Conservation (phyloP, 2,329 filamentous ascomycete species). For the Phialophora expanda region DNA sequence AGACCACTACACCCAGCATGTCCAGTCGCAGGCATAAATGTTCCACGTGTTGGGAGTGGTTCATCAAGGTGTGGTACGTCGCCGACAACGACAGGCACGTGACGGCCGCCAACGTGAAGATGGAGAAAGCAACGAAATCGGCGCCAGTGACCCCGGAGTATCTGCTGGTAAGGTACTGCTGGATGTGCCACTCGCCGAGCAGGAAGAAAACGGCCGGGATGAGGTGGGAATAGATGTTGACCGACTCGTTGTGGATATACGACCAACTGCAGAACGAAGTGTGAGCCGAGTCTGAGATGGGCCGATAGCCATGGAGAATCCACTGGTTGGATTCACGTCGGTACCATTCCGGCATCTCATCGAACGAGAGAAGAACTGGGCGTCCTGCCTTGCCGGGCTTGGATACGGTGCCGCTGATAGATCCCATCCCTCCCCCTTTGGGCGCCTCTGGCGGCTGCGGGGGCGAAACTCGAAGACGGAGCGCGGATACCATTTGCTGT, state of each 20-base stretch:
- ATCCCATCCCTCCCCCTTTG: constrained; percentile 5
- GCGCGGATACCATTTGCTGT: constrained; percentile 21
- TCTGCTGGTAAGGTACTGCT: constrained; percentile 9
- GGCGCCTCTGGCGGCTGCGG: constrained; percentile 15
- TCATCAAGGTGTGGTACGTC: constrained; percentile 42
- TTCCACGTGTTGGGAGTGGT: constrained; percentile 40
- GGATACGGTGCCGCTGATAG: constrained; percentile 18
- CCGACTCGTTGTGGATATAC: constrained; percentile 40
- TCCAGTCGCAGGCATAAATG: constrained; percentile 40
- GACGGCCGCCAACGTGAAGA: constrained; percentile 33
- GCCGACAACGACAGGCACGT: constrained; percentile 37
- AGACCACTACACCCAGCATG: constrained; percentile 31
- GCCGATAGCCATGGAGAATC: constrained; percentile 42
- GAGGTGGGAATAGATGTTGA: constrained; percentile 40
- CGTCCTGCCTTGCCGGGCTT: constrained; percentile 28
- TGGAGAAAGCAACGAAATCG: constrained; percentile 37
- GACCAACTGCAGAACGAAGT: constrained; percentile 35
- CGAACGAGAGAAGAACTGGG: constrained; percentile 32
- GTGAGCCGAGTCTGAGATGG: constrained; percentile 38
- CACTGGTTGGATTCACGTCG: constrained; percentile 34
- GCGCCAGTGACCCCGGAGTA: constrained; percentile 6
- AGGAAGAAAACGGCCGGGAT: constrained; percentile 28
- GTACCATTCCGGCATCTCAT: constrained; percentile 20
- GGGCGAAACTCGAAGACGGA: constrained; percentile 15
- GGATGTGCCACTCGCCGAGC: constrained; percentile 3